Evolutionary conservation across 169 alveolate species (phyloP).

Genomic region (Eimeria necatrix): DNA sequence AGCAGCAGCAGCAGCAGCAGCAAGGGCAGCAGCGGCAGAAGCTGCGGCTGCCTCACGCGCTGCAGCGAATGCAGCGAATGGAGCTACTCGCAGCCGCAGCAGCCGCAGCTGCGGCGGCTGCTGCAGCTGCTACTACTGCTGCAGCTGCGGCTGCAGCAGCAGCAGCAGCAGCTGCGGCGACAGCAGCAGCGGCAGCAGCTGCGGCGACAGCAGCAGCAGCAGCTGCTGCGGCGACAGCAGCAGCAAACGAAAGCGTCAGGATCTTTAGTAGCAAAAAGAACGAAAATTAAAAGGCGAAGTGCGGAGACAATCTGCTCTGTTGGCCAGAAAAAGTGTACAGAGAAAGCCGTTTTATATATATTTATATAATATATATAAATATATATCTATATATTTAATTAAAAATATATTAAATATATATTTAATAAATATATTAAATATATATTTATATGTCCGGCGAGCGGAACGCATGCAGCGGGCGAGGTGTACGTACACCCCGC

Average conservation of each 20-base stretch:
- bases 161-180: background rate
- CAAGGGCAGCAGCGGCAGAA: background rate
- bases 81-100: background rate
- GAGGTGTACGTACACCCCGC: no score
- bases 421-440: no score
- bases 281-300: no score
- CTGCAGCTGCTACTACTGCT: background rate
- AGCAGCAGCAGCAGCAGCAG: background rate
- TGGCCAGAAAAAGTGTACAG: background rate
- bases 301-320: no score
- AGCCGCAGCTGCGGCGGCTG: background rate
- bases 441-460: no score
- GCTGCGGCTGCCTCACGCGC: background rate
- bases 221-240: conserved; percentile 13
- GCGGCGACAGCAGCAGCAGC: background rate
- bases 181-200: background rate
- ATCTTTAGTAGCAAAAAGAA: background rate
- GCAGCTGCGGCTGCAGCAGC: background rate
- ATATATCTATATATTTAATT: no score
- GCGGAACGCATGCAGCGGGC: no score
- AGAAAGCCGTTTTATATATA: background rate
- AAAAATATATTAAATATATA: no score
- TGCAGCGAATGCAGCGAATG: background rate
- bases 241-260: background rate
- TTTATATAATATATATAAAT: no score